Base-by-base conservation (phyloP, 306 rosid genomes). In the Malus orientalis region DNA sequence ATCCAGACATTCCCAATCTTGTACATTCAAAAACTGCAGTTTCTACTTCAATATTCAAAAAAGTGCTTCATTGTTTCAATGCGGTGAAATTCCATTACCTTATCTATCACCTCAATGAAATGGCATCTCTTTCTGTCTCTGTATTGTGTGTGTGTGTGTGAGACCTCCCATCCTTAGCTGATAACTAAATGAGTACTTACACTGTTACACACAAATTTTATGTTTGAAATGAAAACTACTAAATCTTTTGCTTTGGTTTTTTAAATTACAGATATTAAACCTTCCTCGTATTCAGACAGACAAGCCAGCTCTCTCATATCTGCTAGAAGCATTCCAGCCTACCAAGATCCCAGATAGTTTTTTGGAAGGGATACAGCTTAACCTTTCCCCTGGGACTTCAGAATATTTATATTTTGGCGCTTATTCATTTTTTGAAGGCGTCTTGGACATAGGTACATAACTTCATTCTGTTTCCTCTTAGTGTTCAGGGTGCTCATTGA, bases 301-400 rank as follows among this genome's bases (percentile, higher is more conserved):
- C 53, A 76, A 76, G 60, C 22, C 69, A 53, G 59, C 71, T 67
- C 79, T 83, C 61, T 62, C 74, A 73, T 30, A 51, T 42, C 78
- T 83, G 67, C 86, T 83, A 60, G 84, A 76, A 36, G 84, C 86
- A 45, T 83, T 83, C 81, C 86, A 83, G 81, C 84, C 81, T 51
- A 36, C 45, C 67, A 62, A 72, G 71, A 75, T 67, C 36, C 79
- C 81, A 3, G 86, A 71, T 11, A 20, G 32, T 60, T 64, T 80
- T 66, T 67, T 72, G 51, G 78, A 76, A 58, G 79, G n/a, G 60
- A 22, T 80, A 70, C 73, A 70, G 60, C 49, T 67, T 27, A 83
- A 76, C 29, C 74, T 83, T 25, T 67, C 70, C 10, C 84, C 81
- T 33, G 81, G 86, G 76, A 72, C 79, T 22, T 7, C 54, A 32